Evolutionary conservation across 23 red algal genomes (phyloP).

Genomic region (Gracilariopsis chorda): DNA sequence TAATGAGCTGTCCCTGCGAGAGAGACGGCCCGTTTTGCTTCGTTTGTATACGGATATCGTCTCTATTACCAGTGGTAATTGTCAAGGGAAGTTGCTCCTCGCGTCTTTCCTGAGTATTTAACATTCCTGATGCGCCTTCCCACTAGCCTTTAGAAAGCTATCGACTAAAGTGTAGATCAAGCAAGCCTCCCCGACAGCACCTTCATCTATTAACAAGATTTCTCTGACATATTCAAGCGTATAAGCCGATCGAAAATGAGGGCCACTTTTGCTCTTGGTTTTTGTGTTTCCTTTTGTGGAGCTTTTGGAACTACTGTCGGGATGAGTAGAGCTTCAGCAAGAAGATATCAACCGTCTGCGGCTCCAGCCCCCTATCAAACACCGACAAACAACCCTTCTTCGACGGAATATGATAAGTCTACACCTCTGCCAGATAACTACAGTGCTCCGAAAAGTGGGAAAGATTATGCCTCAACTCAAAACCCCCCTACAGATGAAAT

Average conservation of each 20-base stretch:
- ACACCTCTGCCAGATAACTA: not conserved
- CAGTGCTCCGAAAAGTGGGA: not conserved
- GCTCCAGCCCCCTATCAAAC: not conserved
- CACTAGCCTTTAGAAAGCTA: no score
- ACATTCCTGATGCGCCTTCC: no score
- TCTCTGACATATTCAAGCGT: no score
- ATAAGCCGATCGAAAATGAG: not conserved
- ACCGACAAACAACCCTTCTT: not conserved
- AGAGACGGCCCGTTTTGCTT: no score
- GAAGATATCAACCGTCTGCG: not conserved
- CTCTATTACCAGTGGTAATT: no score
- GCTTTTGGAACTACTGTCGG: not conserved
- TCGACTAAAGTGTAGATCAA: no score
- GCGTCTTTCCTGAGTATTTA: no score
- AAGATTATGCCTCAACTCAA: not conserved
- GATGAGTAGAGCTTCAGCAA: not conserved
- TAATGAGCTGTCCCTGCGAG: no score
- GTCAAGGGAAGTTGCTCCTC: no score
- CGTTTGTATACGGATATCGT: no score
- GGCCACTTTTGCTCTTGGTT: not conserved
- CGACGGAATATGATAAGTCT: not conserved
- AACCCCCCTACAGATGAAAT: not conserved
- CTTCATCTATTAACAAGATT: no score
- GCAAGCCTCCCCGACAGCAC: no score
- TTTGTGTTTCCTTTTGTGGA: not conserved